Evolutionary conservation across 768 basidiomycete genomes (phyloP), one percentile per base, ranked within the genome.

Genomic region (Auricularia sp.): DNA sequence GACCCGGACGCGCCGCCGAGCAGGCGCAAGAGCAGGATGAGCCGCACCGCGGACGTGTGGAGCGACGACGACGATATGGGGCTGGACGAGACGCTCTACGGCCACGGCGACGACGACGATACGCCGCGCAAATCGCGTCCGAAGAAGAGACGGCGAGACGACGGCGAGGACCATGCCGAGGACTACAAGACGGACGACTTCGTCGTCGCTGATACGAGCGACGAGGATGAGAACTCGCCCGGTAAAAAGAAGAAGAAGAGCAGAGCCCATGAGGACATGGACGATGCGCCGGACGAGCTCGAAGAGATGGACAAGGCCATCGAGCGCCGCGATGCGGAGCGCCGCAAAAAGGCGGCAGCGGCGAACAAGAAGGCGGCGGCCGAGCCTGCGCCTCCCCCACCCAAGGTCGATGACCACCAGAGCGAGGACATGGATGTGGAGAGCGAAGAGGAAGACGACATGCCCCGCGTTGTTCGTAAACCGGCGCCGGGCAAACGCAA

Each of bases 111-210:
- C 12, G 84, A 85, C 10, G 81, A 77, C 5, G 80, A 14, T 14
- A 42, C 39, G 39, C 39, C 39, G 62, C 63, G 18, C 79, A 36
- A 82, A 78, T 66, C 70, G 61, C 68, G 71, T 61, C 61, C 71
- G 63, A 83, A 84, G 73, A 77, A 80, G 67, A 83, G 83, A 71
- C 69, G 70, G 29, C 33, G 58, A 62, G 75, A 77, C n/a, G 68
- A 67, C 21, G 78, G 79, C 12, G 81, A 81, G 63, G 82, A 81
- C 62, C 79, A 84, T 53, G 78, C 79, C 3, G 84, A 83, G 23
- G 88, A 91, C 53, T 93, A 93, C 68, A 87, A 90, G 71, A 84
- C 87, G 65, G 91, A 93, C 71, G 91, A 91, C 69, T 93, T 93
- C 69, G 78, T 93, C 35, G 91, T 92, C 11, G 85, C 87, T 14